Evolutionary conservation across 352 stramenopile genomes (phyloP), one percentile per base, ranked within the genome.

Genomic region (Phytophthora syringae): DNA sequence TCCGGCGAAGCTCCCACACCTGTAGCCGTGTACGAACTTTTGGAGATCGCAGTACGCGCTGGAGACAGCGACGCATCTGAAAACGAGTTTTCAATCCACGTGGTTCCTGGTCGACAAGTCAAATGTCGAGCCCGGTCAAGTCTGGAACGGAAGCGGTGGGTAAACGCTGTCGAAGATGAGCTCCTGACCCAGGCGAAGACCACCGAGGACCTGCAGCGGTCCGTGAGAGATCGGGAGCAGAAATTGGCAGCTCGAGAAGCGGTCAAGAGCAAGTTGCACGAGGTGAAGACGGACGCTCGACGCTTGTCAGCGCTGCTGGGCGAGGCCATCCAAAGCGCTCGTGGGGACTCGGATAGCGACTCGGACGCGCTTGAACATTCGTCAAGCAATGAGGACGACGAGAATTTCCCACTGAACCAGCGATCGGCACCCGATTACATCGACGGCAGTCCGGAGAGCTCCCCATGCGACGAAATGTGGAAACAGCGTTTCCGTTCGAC

Each of bases 71-170:
- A 53, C 0, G 39, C 22, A 32, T 59, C 54, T n/a, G 52, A 25
- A 16, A 51, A 42, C 5, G 56, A 66, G 0, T 81, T 83, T 34
- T 66, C 52, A 0, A 58, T 85, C 7, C 50, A 58, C 24, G 72
- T 79, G 22, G 62, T 62, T 27, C 58, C 57, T 1, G 78, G 68
- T 1, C 60, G 60, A 13, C 42, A 77, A 9, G 50, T 87, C n/a
- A 76, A 82, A 16, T 89, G 79, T 61, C 80, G 80, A 59, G 75
- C 77, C 9, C 79, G 80, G 7, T 88, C 80, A 9, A 85, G 72
- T 68, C 70, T 92, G 9, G 82, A 92, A 39, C 73, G 79, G 25
- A 92, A 92, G 54, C 75, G 83, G 24, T 90, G 83, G 83, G 50
- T 88, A 7, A 86, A 92, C 42, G 79, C 83, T 0, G 75, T 92